Conservation (phyloP, 306 rosid species). For the Malus orientalis region DNA sequence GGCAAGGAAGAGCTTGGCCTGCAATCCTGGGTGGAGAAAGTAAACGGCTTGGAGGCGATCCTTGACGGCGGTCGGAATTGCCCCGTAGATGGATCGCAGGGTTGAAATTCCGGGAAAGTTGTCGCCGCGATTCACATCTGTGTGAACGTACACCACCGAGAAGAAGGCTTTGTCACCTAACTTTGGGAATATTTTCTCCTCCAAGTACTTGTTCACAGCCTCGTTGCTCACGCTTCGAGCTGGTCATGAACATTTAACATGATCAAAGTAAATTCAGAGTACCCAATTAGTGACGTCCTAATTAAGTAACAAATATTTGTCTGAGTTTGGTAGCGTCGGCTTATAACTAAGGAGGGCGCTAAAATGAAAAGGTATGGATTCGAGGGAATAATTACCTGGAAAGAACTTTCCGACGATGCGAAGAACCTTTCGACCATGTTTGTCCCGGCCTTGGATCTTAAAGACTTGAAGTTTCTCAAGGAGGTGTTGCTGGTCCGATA, state of each 20-base stretch:
- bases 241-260: background rate
- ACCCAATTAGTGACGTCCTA: background rate
- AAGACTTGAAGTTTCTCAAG: constrained; percentile 22
- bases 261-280: background rate
- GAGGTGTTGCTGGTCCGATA: constrained; percentile 5
- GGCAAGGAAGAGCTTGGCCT: constrained; percentile 32
- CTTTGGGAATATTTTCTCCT: constrained; percentile 11
- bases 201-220: constrained; percentile 25
- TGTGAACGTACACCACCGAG: constrained; percentile 30
- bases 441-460: constrained; percentile 32
- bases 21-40: constrained; percentile 30
- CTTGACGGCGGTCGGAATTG: constrained; percentile 15
- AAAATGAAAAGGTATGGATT: background rate
- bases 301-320: background rate
- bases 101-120: constrained; percentile 27
- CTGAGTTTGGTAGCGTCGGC: background rate
- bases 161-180: constrained; percentile 25
- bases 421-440: constrained; percentile 21
- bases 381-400: constrained; percentile 9
- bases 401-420: constrained; percentile 29
- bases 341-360: no score
- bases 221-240: constrained; percentile 21
- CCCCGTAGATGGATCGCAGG: constrained; percentile 23
- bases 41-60: constrained; percentile 18
- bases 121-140: constrained; percentile 17